Percentiles rank a stretch among this genome's conserved stretches.
phyloP scores from a whole-genome alignment of 345 rosid genomes.

The Draba incana region DNA sequence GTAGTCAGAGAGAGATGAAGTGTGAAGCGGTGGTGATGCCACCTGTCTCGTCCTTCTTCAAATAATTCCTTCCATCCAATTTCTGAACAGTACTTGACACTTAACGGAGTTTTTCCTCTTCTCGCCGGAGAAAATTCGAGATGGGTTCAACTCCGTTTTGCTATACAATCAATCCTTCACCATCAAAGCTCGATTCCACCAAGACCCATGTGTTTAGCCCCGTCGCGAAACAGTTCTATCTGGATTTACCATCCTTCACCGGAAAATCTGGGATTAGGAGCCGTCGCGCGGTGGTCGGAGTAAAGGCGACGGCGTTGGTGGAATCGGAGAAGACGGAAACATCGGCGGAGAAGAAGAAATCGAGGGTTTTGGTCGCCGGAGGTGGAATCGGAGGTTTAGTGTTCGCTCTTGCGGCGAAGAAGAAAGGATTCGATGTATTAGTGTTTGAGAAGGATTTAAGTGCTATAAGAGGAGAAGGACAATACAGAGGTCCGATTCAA shows the following conservation, averaged over 20 bases:
- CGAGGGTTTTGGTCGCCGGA: constrained; percentile 79
- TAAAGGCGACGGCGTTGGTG: constrained; percentile 38
- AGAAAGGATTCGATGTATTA: constrained; percentile 79
- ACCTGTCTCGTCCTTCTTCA: constrained; percentile 44
- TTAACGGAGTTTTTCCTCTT: neutral
- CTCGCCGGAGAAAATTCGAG: neutral
- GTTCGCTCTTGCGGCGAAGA: constrained; percentile 86
- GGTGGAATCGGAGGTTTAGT: constrained; percentile 94
- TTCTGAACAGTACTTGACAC: too few relatives aligned
- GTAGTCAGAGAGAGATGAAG: constrained; percentile 20
- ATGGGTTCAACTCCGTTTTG: constrained; percentile 71
- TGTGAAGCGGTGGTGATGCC: constrained; percentile 39
- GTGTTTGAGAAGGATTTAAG: constrained; percentile 93
- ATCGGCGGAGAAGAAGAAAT: constrained; percentile 47
- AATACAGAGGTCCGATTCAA: constrained; percentile 96
- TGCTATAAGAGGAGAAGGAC: constrained; percentile 95
- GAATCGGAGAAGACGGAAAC: constrained; percentile 21
- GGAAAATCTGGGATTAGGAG: constrained; percentile 35
- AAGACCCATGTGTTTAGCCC: constrained; percentile 54
- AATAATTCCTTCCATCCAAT: too few relatives aligned
- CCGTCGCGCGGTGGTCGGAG: constrained; percentile 36
- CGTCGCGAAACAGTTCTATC: constrained; percentile 33
- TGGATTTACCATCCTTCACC: constrained; percentile 51
- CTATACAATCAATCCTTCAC: constrained; percentile 53
- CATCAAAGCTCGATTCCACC: constrained; percentile 50